Percentiles rank a stretch among this genome's conserved stretches.
Evolutionary conservation across 768 basidiomycete genomes (phyloP).

Genomic region (Russula vinacea): DNA sequence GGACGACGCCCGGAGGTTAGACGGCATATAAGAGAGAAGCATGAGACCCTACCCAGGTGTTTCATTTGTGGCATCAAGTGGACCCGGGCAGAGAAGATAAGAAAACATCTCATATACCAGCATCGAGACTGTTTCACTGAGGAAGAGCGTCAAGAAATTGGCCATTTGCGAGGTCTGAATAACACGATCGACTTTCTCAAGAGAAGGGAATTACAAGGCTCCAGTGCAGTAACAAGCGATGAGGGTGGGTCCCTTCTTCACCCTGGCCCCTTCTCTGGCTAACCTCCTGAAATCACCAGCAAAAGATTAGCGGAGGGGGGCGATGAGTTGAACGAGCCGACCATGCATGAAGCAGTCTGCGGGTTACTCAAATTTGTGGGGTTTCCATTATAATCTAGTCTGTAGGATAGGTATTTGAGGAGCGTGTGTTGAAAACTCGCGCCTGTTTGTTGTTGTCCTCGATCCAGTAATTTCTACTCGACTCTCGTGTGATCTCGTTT

Average conservation of each 20-base stretch:
- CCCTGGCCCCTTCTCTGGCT: not conserved
- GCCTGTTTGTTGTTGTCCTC: not conserved
- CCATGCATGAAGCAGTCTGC: too few relatives aligned
- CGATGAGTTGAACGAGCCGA: not conserved
- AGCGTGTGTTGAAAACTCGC: too few relatives aligned
- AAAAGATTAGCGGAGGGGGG: not conserved
- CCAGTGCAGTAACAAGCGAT: not conserved
- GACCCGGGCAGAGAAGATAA: conserved; percentile 6
- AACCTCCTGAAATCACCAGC: not conserved
- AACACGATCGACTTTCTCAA: conserved; percentile 4
- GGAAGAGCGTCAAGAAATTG: not conserved
- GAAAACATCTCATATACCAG: not conserved
- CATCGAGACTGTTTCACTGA: not conserved
- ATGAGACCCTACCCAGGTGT: not conserved
- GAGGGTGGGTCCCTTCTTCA: not conserved
- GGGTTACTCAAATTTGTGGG: not conserved
- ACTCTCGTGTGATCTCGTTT: not conserved
- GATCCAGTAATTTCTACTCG: too few relatives aligned
- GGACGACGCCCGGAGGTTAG: conserved; percentile 1
- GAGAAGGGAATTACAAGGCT: not conserved
- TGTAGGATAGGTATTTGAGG: not conserved
- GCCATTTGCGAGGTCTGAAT: not conserved
- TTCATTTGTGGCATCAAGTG: conserved; percentile 7
- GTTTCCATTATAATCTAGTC: not conserved
- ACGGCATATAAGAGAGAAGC: conserved; percentile 6